Percentiles rank a stretch among this genome's conserved stretches.
Conservation (phyloP, 768 basidiomycete genomes). For the Chalciporus pseudorubinellus region DNA sequence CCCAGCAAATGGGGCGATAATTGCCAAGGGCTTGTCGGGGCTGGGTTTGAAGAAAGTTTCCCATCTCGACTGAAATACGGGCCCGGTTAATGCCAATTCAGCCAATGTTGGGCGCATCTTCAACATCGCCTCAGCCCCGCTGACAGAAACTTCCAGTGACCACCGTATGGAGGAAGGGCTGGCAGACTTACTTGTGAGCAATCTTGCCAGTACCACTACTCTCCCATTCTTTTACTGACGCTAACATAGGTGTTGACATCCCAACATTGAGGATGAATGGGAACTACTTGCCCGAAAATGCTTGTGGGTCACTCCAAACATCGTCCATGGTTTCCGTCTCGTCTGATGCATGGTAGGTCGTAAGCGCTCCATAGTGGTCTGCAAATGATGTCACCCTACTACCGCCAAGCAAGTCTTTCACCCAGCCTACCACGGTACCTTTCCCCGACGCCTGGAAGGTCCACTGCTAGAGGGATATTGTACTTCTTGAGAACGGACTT, state of each 20-base stretch:
- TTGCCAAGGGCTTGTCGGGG: slow-evolving; percentile 55
- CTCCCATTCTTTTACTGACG: slow-evolving; percentile 27
- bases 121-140: slow-evolving; percentile 51
- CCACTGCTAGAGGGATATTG: slow-evolving; percentile 48
- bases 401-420: too few relatives aligned
- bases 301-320: slow-evolving; percentile 39
- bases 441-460: slow-evolving; percentile 78
- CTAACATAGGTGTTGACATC: slow-evolving; percentile 6
- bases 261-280: slow-evolving; percentile 3
- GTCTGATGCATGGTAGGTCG: slow-evolving; percentile 22
- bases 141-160: slow-evolving; percentile 17
- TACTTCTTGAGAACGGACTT: slow-evolving; percentile 43
- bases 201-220: slow-evolving; percentile 47
- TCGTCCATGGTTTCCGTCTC: slow-evolving; percentile 49
- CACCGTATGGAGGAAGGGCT: neutral
- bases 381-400: neutral
- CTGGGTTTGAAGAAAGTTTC: slow-evolving; percentile 44
- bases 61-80: slow-evolving; percentile 51
- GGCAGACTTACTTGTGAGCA: slow-evolving; percentile 47
- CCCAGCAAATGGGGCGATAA: slow-evolving; percentile 41
- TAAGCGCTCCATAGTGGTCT: neutral
- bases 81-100: slow-evolving; percentile 46
- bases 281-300: slow-evolving; percentile 37
- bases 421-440: slow-evolving; percentile 43
- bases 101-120: slow-evolving; percentile 52